phyloP scores from a whole-genome alignment of 106 monocot genomes.

The Acorus calamus region DNA sequence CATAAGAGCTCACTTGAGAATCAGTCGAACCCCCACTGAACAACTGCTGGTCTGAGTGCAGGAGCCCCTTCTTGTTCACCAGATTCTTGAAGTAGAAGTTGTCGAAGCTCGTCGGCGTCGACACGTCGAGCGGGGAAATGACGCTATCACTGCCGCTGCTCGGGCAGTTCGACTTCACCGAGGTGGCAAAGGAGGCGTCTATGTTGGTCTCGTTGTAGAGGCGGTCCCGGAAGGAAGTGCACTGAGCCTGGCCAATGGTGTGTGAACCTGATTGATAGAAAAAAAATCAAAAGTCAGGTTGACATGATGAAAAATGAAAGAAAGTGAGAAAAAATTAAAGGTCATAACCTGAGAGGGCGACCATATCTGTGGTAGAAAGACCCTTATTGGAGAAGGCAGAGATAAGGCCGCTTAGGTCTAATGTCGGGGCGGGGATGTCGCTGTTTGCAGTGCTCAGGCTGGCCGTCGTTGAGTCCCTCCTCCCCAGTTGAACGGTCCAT shows the following conservation, averaged over 20 bases:
- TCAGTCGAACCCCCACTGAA: too few relatives aligned
- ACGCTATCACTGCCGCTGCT: constrained; percentile 10
- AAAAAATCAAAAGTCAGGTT: not conserved
- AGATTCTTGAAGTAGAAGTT: not conserved
- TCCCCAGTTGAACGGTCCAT: too few relatives aligned
- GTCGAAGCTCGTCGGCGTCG: constrained; percentile 7
- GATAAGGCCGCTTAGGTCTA: too few relatives aligned
- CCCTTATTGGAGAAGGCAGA: too few relatives aligned
- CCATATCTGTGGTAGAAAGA: too few relatives aligned
- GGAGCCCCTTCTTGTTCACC: too few relatives aligned
- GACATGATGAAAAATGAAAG: not conserved
- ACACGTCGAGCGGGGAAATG: constrained; percentile 10
- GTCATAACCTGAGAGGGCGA: not conserved
- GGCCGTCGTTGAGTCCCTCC: too few relatives aligned
- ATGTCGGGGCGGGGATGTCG: too few relatives aligned
- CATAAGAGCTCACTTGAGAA: too few relatives aligned
- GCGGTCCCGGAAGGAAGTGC: constrained; percentile 8
- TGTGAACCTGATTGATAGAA: constrained; percentile 5
- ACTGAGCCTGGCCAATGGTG: constrained; percentile 18
- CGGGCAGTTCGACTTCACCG: constrained; percentile 6
- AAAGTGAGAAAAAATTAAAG: not conserved
- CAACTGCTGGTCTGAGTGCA: too few relatives aligned
- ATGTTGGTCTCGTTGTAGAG: constrained; percentile 22
- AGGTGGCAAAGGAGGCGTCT: constrained; percentile 1
- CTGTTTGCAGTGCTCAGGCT: too few relatives aligned